Evolutionary conservation across 2,329 filamentous ascomycete species (phyloP), one percentile per base, ranked within the genome.

Genomic region (Neospermospora avenae): DNA sequence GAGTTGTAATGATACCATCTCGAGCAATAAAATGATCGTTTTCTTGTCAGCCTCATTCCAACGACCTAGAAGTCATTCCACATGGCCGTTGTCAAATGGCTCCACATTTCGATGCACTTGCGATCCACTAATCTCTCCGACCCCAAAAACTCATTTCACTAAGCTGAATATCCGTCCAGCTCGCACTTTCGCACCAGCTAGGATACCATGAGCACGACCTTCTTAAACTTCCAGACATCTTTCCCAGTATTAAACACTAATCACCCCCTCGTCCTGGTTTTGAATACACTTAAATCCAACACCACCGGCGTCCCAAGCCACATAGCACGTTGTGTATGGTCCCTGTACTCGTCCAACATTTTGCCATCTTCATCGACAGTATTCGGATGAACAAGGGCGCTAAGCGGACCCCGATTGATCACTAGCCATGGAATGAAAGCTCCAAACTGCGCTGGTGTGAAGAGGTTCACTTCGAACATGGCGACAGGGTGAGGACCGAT

Each of bases 391-490:
- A 96, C 74, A 20, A 97, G 77, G 3, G 79, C 91, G 51, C 88
- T 92, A 62, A 96, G 74, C 2, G 90, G 90, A 0, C 92, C 92
- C 4, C 92, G 81, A 75, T 93, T 87, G 59, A 96, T 84, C 31
- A 90, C 83, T 31, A 96, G 77, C 92, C 92, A 96, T 0, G 90
- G 82, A 41, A 97, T 77, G 69, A 96, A 96, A 0, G 93, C 92
- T 0, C 92, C 92, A 70, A 96, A 96, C 73, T 96, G 90, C 3
- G 85, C 86, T 0, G 92, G 93, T 0, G 87, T 91, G 73, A 93
- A 91, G 20, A 96, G 48, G 67, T 96, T 96, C 48, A 96, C 91
- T 75, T 97, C 93, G 69, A 96, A 96, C 91, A 96, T 96, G 55
- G 86, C 89, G 0, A 91, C 74, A 0, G 89, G 87, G 73, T 96